Conservation (phyloP, 495 filamentous ascomycete species). For the Barbatosphaeria neglecta region DNA sequence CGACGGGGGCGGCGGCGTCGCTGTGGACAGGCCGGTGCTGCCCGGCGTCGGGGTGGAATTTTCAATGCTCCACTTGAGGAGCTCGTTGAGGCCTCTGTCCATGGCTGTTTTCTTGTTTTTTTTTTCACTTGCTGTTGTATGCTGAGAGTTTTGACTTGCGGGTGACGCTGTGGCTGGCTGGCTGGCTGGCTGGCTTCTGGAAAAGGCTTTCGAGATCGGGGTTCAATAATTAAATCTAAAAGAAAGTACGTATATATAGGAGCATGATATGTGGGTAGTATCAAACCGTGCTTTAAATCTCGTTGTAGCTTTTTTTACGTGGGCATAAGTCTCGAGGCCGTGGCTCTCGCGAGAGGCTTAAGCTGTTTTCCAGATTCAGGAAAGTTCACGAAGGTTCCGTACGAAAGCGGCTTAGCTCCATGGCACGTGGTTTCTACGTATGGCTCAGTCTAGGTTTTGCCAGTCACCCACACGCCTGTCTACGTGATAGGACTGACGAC, state of each 20-base stretch:
- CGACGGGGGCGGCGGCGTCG: constrained; percentile 19
- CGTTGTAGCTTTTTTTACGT: background rate
- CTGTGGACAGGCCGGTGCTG: constrained; percentile 32
- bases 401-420: constrained; percentile 12
- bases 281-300: background rate
- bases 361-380: constrained; percentile 7
- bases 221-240: too few species aligned
- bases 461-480: background rate
- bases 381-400: constrained; percentile 23
- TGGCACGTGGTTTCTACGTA: background rate
- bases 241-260: background rate
- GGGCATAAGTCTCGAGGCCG: too few species aligned
- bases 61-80: constrained; percentile 91
- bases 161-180: too few species aligned
- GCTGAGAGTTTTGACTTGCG: background rate
- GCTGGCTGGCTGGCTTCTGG: too few species aligned
- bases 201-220: too few species aligned
- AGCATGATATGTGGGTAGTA: background rate
- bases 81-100: constrained; percentile 44
- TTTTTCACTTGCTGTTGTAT: constrained; percentile 1
- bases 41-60: constrained; percentile 43
- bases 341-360: too few species aligned
- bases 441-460: background rate
- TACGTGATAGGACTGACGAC: background rate
- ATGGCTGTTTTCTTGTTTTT: constrained; percentile 10